Conservation (phyloP, 2,329 filamentous ascomycete species). For the Penicillium janthinellum region DNA sequence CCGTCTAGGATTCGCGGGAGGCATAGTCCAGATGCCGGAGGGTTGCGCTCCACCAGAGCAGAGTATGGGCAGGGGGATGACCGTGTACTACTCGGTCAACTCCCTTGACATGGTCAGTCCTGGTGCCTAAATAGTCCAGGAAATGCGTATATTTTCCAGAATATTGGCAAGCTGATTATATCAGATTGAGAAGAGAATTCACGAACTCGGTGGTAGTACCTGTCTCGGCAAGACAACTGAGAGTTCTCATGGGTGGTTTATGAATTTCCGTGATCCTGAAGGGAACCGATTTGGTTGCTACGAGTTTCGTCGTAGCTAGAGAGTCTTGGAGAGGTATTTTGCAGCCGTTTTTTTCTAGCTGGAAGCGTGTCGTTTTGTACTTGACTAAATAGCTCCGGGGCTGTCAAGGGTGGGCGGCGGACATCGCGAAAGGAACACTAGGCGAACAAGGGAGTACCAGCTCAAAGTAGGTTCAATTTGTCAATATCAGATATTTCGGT, state of each 20-base stretch:
- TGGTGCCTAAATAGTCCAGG: background rate
- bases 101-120: background rate
- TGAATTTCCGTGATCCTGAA: constrained; percentile 3
- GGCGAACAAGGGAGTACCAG: no score
- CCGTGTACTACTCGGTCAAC: background rate
- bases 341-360: background rate
- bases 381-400: no score
- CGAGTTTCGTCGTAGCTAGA: constrained; percentile 1
- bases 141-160: background rate
- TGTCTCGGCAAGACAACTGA: constrained; percentile 1
- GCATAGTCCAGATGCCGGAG: constrained; percentile 2
- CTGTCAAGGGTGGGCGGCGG: no score
- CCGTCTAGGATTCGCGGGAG: background rate
- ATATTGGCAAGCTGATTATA: constrained; percentile 1
- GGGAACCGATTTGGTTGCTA: constrained; percentile 3
- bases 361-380: background rate
- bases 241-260: constrained; percentile 2
- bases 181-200: constrained; percentile 2
- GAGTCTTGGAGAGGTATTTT: background rate
- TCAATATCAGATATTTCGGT: no score
- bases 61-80: constrained; percentile 1
- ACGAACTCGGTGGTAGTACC: background rate
- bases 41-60: background rate
- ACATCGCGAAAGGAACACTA: no score
- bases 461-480: no score